These are phyloP conservation scores for Aspergillus egyptiacus DNA, from an alignment of 495 filamentous ascomycete genomes.

Conservation along the genomic window DNA sequence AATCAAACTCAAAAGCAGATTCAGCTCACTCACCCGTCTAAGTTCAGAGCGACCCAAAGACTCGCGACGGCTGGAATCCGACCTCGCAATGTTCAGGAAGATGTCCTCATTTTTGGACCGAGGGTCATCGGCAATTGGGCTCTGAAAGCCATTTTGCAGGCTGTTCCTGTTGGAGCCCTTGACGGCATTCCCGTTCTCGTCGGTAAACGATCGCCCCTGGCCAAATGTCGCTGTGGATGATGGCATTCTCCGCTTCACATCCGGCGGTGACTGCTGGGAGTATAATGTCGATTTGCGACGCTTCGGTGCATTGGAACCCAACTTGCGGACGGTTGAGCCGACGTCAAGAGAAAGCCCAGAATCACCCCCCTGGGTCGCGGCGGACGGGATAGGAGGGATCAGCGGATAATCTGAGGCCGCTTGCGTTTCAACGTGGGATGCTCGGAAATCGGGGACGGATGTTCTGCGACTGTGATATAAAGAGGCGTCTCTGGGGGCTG, in stretches of 20 bases:
- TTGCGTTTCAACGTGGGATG: conserved; percentile 13
- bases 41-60: conserved; percentile 42
- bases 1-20: background rate
- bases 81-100: conserved; percentile 57
- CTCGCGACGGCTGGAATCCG: conserved; percentile 44
- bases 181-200: conserved; percentile 26
- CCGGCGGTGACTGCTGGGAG: conserved; percentile 24
- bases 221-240: conserved; percentile 19
- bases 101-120: conserved; percentile 50
- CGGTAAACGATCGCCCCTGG: conserved; percentile 26
- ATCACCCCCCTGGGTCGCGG: conserved; percentile 12
- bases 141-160: conserved; percentile 19
- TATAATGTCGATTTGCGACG: conserved; percentile 22
- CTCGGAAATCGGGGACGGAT: conserved; percentile 16
- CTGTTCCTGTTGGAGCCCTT: conserved; percentile 23
- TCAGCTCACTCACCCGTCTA: conserved; percentile 42
- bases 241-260: conserved; percentile 26
- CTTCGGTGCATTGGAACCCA: conserved; percentile 32
- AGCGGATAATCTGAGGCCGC: conserved; percentile 7
- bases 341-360: conserved; percentile 15
- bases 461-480: conserved; percentile 21
- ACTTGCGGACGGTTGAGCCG: conserved; percentile 13
- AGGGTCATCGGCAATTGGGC: conserved; percentile 26
- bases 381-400: conserved; percentile 8
- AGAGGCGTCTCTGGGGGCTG: conserved; percentile 15